Base-by-base conservation (phyloP, 164 flowering plant species). In the Dillenia turbinata region DNA sequence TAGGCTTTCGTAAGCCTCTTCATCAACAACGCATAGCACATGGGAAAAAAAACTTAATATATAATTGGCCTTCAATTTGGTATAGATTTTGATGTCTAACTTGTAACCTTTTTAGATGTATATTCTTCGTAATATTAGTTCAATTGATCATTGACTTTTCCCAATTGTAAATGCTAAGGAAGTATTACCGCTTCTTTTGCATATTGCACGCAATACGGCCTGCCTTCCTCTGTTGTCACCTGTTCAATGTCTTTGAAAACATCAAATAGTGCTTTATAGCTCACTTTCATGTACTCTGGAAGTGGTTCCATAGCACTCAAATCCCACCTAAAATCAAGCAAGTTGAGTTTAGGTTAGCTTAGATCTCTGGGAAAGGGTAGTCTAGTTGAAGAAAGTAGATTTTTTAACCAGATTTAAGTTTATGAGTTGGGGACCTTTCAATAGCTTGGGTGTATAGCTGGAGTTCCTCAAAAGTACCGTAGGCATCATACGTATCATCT, bases 281-380 rank as follows among this genome's bases (percentile, higher is more conserved):
- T 17, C 12, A 54, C 3, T 33, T 54, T 54, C 56, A 54, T 54
- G 12, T 54, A 54, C 13, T 54, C 33, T 54, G 56, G 56, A 10
- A 54, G 56, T 16, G 17, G 26, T 2, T 22, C 33, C 24, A 54
- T 54, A 12, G 10, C 24, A 12, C 12, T 22, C 4, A 22, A 12
- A 19, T 54, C 56, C 56, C 56, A 54, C 24, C 43, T 52, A 16
- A 15, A 15, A 52, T 11, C 15, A 13, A n/a, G 17, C 12, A 14
- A 52, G 9, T 16, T n/a, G 10, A 15, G 22, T 1, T 19, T 1
- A 19, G 22, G 22, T 19, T 52, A 8, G 9, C 55, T 16, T n/a
- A 8, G 11, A n/a, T n/a, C 24, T 16, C 10, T 52, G 10, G 10
- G 55, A 52, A 52, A 52, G 4, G 10, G 17, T 11, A 52, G 11